These are phyloP conservation scores for Chaetomium sp. DNA, from an alignment of 2,329 filamentous ascomycete genomes.

Conservation along the genomic window DNA sequence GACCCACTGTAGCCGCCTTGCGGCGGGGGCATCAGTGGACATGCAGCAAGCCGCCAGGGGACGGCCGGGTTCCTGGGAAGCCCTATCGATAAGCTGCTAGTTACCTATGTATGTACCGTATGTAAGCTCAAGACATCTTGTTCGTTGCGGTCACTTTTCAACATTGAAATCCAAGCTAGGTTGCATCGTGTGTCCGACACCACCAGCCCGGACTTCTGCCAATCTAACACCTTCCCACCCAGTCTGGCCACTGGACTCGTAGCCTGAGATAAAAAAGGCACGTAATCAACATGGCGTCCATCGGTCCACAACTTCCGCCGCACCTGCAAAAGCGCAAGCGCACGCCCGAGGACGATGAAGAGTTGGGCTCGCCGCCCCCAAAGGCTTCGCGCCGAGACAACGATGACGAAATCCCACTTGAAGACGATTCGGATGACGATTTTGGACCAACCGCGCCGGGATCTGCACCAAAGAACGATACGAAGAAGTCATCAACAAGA, in stretches of 20 bases:
- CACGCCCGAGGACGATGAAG: slow-evolving; percentile 37
- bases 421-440: slow-evolving; percentile 37
- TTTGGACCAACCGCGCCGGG: slow-evolving; percentile 35
- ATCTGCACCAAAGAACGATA: slow-evolving; percentile 1
- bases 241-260: neutral
- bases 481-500: neutral
- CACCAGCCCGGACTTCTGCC: neutral
- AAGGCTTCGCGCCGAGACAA: slow-evolving; percentile 46
- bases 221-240: too few species aligned
- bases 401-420: slow-evolving; percentile 43
- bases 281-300: slow-evolving; percentile 51
- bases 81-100: slow-evolving; percentile 9
- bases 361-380: slow-evolving; percentile 35
- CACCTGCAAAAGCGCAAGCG: slow-evolving; percentile 60
- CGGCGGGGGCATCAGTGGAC: neutral
- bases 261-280: neutral
- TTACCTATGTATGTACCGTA: too few species aligned
- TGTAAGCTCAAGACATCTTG: neutral
- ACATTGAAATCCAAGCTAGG: neutral
- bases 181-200: neutral
- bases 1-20: neutral
- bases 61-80: neutral
- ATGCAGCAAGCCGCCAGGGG: too few species aligned
- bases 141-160: neutral
- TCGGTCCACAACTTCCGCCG: slow-evolving; percentile 64